Percentiles rank a stretch among this genome's conserved stretches.
phyloP scores from a whole-genome alignment of 352 stramenopile genomes.

The Phytophthora lateralis region DNA sequence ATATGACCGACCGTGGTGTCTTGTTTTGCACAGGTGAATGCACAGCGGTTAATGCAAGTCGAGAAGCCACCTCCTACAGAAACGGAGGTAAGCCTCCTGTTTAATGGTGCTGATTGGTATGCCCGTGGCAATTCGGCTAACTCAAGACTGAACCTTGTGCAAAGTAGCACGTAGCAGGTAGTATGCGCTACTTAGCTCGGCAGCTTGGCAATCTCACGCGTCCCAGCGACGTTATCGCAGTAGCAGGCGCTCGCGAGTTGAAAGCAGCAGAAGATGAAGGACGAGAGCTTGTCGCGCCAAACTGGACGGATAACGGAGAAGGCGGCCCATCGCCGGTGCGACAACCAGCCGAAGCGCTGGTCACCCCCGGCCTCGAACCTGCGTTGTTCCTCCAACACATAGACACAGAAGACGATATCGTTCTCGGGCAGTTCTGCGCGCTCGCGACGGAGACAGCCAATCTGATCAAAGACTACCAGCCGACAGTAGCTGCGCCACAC shows the following conservation, averaged over 20 bases:
- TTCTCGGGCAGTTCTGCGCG: conserved; percentile 6
- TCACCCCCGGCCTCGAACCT: conserved; percentile 27
- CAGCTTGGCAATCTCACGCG: conserved; percentile 41
- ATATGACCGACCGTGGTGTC: conserved; percentile 5
- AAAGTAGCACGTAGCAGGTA: conserved; percentile 38
- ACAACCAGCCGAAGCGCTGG: conserved; percentile 18
- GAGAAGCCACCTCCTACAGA: conserved; percentile 26
- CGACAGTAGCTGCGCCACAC: conserved; percentile 15
- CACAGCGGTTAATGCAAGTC: conserved; percentile 47
- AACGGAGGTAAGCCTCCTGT: conserved; percentile 34
- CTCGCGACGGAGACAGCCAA: conserved; percentile 7
- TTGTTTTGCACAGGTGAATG: conserved; percentile 41
- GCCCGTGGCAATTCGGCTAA: background rate
- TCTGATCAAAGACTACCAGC: conserved; percentile 10
- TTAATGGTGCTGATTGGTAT: background rate
- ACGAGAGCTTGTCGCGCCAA: conserved; percentile 1
- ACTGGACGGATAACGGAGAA: conserved; percentile 19
- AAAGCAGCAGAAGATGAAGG: conserved; percentile 32
- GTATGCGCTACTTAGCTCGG: conserved; percentile 53
- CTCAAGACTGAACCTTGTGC: background rate
- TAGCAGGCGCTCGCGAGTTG: conserved; percentile 16
- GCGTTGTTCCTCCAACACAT: conserved; percentile 10
- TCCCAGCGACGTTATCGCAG: conserved; percentile 58
- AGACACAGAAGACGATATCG: conserved; percentile 18
- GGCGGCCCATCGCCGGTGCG: conserved; percentile 2